Base-by-base conservation (phyloP, 352 stramenopile genomes). In the Blastocystis sp. region DNA sequence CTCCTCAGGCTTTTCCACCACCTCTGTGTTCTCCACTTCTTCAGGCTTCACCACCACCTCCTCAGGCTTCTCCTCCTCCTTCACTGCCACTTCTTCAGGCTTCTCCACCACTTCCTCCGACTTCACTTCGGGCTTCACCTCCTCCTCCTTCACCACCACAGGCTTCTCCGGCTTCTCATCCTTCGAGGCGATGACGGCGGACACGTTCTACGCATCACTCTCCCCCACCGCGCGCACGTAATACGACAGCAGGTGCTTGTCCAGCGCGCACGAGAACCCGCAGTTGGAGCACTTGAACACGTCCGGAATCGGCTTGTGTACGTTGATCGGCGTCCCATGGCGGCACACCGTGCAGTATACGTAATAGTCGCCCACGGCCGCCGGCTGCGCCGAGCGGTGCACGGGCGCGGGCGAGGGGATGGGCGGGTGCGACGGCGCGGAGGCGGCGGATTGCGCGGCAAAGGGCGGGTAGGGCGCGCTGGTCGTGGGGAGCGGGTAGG, bases 311-410 rank as follows among this genome's bases (percentile, higher is more conserved):
- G 74, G 74, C 34, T 84, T 84, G 19, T 34, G 45, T 3, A 84
- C 45, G 28, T 43, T 52, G 34, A 84, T 84, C 34, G 74, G 74
- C 28, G 74, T 84, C 21, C 74, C 74, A 2, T 84, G 48, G 28
- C 74, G 45, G 21, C 74, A 84, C 14, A 84, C 74, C 9, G 74
- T 84, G 61, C 74, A 84, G n/a, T 59, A 84, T 1, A 84, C 74
- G 45, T 52, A 84, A 28, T 68, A 84, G 61, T 84, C 74, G 45
- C 74, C 74, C 17, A 68, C 54, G 48, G 6, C 14, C 48, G 14
- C 14, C 48, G 48, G 6, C 48, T 57, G 48, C 48, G 48, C 6
- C 48, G 48, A 57, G 14, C 48, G 48, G 48, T 57, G 14, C 2
- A 57, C 19, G n/a, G 48, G 52, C n/a, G 38, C 38, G 42, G 45